Base-by-base conservation (phyloP, 352 stramenopile genomes). In the Pythium brachiatum region DNA sequence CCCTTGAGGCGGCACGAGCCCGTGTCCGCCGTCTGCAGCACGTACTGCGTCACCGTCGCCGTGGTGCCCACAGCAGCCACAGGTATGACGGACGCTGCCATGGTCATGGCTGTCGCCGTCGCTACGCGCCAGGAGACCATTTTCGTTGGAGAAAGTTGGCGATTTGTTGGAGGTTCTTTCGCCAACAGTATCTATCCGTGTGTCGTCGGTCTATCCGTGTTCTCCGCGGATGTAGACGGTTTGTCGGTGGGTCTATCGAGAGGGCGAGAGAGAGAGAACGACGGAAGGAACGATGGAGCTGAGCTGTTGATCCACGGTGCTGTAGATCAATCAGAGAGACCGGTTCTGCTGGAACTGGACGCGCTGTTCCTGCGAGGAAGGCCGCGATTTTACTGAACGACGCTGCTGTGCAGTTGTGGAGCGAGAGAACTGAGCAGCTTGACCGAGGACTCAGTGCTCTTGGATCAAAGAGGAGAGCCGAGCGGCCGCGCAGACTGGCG, bases 1-100 rank as follows among this genome's bases (percentile, higher is more conserved):
- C 81, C 79, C 66, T 89, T 81, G 48, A 94, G 74, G 13, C 82
- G 83, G 60, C 86, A 94, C 36, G 76, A 78, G 56, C 81, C 86
- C 60, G 77, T 82, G 61, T 79, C 74, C 23, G 83, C 71, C 56
- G 81, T 70, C 57, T 71, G 67, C 64, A 92, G 86, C 52, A 72
- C 77, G 67, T 89, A 89, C 26, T 73, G 52, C n/a, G 72, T 75
- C 38, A 83, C 64, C 26, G 53, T 73, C 31, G 62, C 53, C 41
- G 53, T 60, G 25, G 63, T 62, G 9, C 64, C 66, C 7, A 79
- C 64, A 18, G 67, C 69, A n/a, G 65, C 64, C 6, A 73, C 76
- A 3, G 73, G 68, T 16, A 62, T 58, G 3, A 73, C 74, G 11
- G 74, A 63, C 23, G 63, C 62, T 4, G 31, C 29, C 15, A 59